Evolutionary conservation across 805 yeast genomes (phyloP).

Genomic region (Brettanomyces naardenensis): DNA sequence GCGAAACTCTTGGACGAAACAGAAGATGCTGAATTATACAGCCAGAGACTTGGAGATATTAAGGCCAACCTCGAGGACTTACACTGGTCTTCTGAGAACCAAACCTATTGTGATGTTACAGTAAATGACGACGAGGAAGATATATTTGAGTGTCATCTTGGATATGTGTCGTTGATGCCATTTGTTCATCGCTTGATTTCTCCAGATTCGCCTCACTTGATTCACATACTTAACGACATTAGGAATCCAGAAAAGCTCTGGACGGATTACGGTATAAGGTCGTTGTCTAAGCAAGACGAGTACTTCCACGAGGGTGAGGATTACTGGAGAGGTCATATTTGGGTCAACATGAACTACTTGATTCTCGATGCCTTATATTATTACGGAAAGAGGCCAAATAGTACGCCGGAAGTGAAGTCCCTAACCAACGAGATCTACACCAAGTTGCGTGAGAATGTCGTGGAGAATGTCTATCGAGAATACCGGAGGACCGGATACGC

Average conservation of each 20-base stretch:
- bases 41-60: constrained; percentile 46
- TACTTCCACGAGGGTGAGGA: constrained; percentile 74
- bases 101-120: constrained; percentile 76
- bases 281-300: constrained; percentile 61
- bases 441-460: constrained; percentile 56
- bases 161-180: constrained; percentile 83
- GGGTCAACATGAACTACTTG: constrained; percentile 88
- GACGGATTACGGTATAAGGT: constrained; percentile 72
- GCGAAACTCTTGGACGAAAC: constrained; percentile 52
- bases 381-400: constrained; percentile 36
- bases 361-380: constrained; percentile 59
- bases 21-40: constrained; percentile 52
- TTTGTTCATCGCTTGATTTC: constrained; percentile 64
- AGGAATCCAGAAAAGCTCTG: constrained; percentile 69
- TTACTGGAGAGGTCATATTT: constrained; percentile 93
- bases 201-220: constrained; percentile 33
- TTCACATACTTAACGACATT: constrained; percentile 46
- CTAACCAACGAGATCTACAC: constrained; percentile 45
- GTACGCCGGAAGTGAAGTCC: constrained; percentile 23
- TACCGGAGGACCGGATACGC: constrained; percentile 75
- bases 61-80: constrained; percentile 56
- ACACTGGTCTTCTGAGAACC: constrained; percentile 70
- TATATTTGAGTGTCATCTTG: constrained; percentile 72
- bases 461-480: constrained; percentile 56
- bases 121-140: constrained; percentile 68